A percentile compares a stretch with the other conserved stretches of the same genome.
phyloP scores from a whole-genome alignment of 371 early-diverging fungal species.

The Mucor sp. region DNA sequence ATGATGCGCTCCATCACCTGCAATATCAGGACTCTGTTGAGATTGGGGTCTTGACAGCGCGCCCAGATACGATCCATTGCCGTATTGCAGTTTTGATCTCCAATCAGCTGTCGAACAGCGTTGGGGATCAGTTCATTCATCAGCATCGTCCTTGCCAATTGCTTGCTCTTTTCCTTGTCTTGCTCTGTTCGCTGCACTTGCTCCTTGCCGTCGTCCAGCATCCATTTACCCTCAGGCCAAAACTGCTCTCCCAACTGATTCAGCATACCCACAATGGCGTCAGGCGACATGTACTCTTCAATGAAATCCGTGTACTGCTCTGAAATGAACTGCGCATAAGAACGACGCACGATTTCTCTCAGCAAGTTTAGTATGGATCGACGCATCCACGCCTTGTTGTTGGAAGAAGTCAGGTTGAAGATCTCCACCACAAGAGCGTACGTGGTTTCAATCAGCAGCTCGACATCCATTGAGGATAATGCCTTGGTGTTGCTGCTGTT shows the following conservation, averaged over 20 bases:
- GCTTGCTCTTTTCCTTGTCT: conserved; percentile 34
- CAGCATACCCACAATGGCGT: conserved; percentile 33
- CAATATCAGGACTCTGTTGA: conserved; percentile 46
- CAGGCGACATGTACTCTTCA: conserved; percentile 35
- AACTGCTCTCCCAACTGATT: conserved; percentile 30
- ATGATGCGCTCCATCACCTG: conserved; percentile 47
- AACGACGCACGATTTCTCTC: conserved; percentile 49
- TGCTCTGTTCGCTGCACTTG: conserved; percentile 21
- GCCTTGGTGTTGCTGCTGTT: conserved; percentile 8
- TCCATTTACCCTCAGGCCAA: conserved; percentile 45
- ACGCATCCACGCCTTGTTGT: conserved; percentile 52
- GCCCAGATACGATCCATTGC: conserved; percentile 55
- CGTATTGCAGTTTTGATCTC: conserved; percentile 47
- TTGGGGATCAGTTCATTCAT: conserved; percentile 40
- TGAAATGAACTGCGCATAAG: conserved; percentile 45
- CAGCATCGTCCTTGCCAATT: conserved; percentile 32
- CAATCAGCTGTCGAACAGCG: conserved; percentile 47
- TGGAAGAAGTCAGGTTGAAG: conserved; percentile 48
- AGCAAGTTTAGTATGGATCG: conserved; percentile 43
- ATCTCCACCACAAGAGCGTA: conserved; percentile 50
- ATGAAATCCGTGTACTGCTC: conserved; percentile 44
- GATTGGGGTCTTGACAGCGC: conserved; percentile 36
- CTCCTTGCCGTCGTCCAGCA: conserved; percentile 11
- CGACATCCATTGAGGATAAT: conserved; percentile 42
- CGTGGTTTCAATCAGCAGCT: conserved; percentile 51